phyloP scores from a whole-genome alignment of 257 asterid genomes.

The Rehmannia glutinosa region DNA sequence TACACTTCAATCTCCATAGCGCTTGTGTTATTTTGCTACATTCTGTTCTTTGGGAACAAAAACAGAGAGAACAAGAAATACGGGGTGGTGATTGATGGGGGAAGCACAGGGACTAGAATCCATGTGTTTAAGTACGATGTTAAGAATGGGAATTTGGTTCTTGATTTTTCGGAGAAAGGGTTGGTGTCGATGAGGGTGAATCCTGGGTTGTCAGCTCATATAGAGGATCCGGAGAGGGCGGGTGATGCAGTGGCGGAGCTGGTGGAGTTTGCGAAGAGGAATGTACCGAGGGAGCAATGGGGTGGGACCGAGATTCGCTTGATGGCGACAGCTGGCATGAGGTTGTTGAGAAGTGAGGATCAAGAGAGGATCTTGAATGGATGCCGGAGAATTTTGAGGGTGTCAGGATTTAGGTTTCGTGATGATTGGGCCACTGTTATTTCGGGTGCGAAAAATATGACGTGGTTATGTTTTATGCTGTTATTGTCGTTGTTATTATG shows the following conservation, averaged over 20 bases:
- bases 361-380: conserved; percentile 71
- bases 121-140: conserved; percentile 76
- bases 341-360: conserved; percentile 59
- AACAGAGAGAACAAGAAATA: conserved; percentile 29
- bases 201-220: conserved; percentile 79
- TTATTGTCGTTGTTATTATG: not conserved
- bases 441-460: conserved; percentile 49
- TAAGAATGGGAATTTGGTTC: conserved; percentile 47
- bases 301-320: conserved; percentile 64
- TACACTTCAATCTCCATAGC: conserved; percentile 34
- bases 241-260: conserved; percentile 50
- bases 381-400: conserved; percentile 58
- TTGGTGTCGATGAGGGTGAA: conserved; percentile 78
- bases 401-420: conserved; percentile 66
- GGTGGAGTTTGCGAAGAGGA: conserved; percentile 74
- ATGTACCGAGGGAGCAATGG: conserved; percentile 72
- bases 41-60: conserved; percentile 41
- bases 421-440: conserved; percentile 90
- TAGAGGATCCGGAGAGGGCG: conserved; percentile 59
- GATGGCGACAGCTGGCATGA: conserved; percentile 98
- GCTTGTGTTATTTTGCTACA: conserved; percentile 41
- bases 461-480: not conserved
- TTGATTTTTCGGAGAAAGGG: conserved; percentile 67
- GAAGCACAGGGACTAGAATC: conserved; percentile 95
- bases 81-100: conserved; percentile 90